A percentile compares a stretch with the other conserved stretches of the same genome.
Evolutionary conservation across 805 yeast genomes (phyloP).

Genomic region (Candida ovalis): DNA sequence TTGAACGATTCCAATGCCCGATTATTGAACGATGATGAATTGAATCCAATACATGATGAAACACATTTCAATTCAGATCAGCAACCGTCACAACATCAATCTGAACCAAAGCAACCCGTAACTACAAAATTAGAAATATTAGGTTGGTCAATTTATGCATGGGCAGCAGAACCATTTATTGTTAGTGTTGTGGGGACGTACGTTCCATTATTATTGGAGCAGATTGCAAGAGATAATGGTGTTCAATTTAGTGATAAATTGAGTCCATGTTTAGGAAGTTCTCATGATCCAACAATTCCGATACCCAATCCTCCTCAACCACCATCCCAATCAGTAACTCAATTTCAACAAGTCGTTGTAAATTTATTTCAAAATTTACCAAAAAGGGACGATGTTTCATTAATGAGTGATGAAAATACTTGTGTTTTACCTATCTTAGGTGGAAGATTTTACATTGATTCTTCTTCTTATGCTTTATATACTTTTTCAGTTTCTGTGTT

Average conservation of each 20-base stretch:
- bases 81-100: background rate
- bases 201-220: constrained; percentile 68
- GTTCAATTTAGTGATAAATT: constrained; percentile 57
- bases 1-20: background rate
- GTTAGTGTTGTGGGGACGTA: constrained; percentile 79
- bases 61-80: too few species aligned
- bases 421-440: constrained; percentile 34
- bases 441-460: constrained; percentile 48
- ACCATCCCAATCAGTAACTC: constrained; percentile 5
- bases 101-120: constrained; percentile 8
- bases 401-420: constrained; percentile 10
- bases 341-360: background rate
- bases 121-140: constrained; percentile 42
- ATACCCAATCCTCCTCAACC: constrained; percentile 30
- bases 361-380: background rate
- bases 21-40: background rate
- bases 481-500: constrained; percentile 70
- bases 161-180: constrained; percentile 79
- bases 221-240: constrained; percentile 69
- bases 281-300: constrained; percentile 30
- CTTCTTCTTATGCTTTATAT: constrained; percentile 70
- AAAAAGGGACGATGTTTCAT: background rate
- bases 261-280: constrained; percentile 43
- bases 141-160: constrained; percentile 69
- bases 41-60: background rate